Evolutionary conservation across 768 basidiomycete species (phyloP), one percentile per base, ranked within the genome.

Genomic region (Suillus americanus): DNA sequence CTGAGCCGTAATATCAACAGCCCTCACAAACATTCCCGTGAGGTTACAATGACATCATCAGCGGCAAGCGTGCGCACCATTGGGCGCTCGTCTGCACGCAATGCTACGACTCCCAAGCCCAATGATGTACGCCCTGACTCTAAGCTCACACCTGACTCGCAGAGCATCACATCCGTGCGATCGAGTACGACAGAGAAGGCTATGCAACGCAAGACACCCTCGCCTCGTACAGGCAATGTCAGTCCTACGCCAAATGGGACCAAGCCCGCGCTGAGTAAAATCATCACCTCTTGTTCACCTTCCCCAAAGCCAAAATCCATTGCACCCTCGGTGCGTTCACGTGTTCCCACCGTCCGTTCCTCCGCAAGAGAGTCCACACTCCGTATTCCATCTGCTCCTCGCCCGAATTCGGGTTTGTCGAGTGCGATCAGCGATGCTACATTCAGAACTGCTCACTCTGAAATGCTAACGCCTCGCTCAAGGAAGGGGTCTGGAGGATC

Each of bases 101-200:
- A 69, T 41, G 75, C 73, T 40, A 68, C 71, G 16, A 65, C 63
- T 68, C 71, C 12, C 69, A 71, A 7, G 65, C 45, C 65, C 20
- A 66, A 70, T n/a, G 79, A 80, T 64, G 78, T 80, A 38, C 74
- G 87, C 20, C 90, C 90, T 3, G 91, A 92, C 67, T 91, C 89
- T 6, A 91, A 92, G 70, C 79, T 91, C 10, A 89, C 88, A 3
- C 89, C 89, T 23, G 80, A 77, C 43, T 71, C 73, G 41, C 68
- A 69, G 33, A 76, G 75, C 9, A 40, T 70, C 55, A 66, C 53
- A 33, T 77, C 75, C 8, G 64, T 66, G 33, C 70, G 75, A 48
- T 68, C 70, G n/a, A 69, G 71, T 60, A 38, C 61, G 5, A 68
- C 68, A 6, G 74, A 74, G 40, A 77, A 72, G 50, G 68, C 60